These are phyloP conservation scores for Neurospora sp. DNA, from an alignment of 495 filamentous ascomycete species.

Conservation along the genomic window DNA sequence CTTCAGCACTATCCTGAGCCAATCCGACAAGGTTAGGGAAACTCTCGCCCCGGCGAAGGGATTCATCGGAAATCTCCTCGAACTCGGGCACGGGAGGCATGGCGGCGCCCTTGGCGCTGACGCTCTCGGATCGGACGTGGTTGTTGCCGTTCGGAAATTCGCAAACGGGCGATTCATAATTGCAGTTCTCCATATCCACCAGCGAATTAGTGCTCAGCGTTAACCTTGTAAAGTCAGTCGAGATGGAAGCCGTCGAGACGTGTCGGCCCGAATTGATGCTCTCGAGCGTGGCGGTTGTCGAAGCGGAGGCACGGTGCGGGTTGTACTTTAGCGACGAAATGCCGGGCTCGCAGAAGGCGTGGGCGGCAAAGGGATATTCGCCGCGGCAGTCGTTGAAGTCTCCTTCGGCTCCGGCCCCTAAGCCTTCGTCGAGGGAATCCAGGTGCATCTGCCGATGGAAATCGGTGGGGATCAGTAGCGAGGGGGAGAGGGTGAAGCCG, in stretches of 20 bases:
- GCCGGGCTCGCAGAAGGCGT: constrained; percentile 22
- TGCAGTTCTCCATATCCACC: constrained; percentile 17
- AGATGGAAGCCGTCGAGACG: constrained; percentile 31
- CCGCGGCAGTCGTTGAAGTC: constrained; percentile 22
- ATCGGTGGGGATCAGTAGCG: constrained; percentile 43
- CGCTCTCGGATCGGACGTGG: constrained; percentile 13
- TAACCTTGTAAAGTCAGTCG: constrained; percentile 33
- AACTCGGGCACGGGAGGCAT: constrained; percentile 26
- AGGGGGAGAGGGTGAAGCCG: constrained; percentile 44
- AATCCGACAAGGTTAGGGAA: constrained; percentile 14
- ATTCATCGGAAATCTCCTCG: constrained; percentile 10
- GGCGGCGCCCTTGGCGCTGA: constrained; percentile 1
- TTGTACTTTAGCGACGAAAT: constrained; percentile 15
- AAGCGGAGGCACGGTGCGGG: constrained; percentile 27
- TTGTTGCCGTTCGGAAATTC: neutral
- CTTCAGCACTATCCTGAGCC: constrained; percentile 6
- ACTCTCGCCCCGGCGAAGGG: constrained; percentile 12
- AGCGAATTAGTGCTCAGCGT: constrained; percentile 34
- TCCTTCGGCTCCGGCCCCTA: constrained; percentile 18
- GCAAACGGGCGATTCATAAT: neutral
- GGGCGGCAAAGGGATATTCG: constrained; percentile 12
- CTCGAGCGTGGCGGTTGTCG: constrained; percentile 31
- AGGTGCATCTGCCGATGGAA: constrained; percentile 34
- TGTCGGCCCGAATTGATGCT: constrained; percentile 25
- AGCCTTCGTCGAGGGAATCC: constrained; percentile 3